These are phyloP conservation scores for Candida michaelii DNA, from an alignment of 805 yeast genomes.

Conservation along the genomic window DNA sequence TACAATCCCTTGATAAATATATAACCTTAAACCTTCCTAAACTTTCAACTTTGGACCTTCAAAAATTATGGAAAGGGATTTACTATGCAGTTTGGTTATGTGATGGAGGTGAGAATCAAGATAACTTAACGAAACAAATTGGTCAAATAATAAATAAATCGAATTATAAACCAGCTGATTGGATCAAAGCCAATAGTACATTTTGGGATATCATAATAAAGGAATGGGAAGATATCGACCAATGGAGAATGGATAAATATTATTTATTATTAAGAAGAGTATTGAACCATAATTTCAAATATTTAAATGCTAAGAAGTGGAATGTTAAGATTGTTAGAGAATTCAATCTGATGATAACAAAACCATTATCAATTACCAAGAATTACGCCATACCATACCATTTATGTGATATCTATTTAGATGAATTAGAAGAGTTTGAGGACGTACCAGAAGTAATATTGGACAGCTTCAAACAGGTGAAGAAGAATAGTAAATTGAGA, in stretches of 20 bases:
- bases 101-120: constrained; percentile 92
- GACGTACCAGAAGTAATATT: constrained; percentile 49
- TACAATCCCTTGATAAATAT: constrained; percentile 14
- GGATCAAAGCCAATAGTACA: constrained; percentile 55
- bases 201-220: constrained; percentile 77
- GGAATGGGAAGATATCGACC: constrained; percentile 86
- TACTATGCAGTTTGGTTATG: constrained; percentile 96
- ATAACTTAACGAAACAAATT: constrained; percentile 70
- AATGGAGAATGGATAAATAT: constrained; percentile 85
- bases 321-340: constrained; percentile 42
- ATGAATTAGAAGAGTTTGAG: constrained; percentile 72
- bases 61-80: constrained; percentile 94
- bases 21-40: constrained; percentile 36
- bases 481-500: constrained; percentile 51
- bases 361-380: constrained; percentile 58
- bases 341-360: constrained; percentile 44
- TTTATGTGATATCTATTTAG: constrained; percentile 77
- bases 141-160: constrained; percentile 54
- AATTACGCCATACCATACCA: constrained; percentile 79
- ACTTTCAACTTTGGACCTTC: constrained; percentile 55
- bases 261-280: constrained; percentile 78
- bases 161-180: constrained; percentile 27
- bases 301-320: constrained; percentile 58
- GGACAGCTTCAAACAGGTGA: constrained; percentile 58
- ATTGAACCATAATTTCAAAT: constrained; percentile 60